phyloP scores from a whole-genome alignment of 176 grass and related monocot genomes.

The Tuctoria greenei region DNA sequence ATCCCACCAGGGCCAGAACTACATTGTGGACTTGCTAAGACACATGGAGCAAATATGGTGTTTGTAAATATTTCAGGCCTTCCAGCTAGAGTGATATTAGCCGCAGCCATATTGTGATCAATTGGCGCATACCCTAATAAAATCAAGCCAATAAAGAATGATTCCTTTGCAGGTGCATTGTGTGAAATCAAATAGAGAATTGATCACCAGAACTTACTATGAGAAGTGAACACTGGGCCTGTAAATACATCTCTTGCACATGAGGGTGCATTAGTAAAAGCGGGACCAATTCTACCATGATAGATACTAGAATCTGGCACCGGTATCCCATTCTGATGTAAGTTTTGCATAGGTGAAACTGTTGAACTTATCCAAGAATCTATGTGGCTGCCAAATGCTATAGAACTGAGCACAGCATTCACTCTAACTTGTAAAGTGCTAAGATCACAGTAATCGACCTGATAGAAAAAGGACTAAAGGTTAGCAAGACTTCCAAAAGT shows the following conservation, averaged over 20 bases:
- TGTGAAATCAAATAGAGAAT: slow-evolving; percentile 10
- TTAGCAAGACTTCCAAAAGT: slow-evolving; percentile 34
- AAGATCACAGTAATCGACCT: slow-evolving; percentile 44
- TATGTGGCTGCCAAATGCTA: background rate
- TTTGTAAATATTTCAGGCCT: slow-evolving; percentile 34
- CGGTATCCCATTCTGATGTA: slow-evolving; percentile 30
- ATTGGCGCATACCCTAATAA: slow-evolving; percentile 48
- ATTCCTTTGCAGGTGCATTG: slow-evolving; percentile 13
- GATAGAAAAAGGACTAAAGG: slow-evolving; percentile 10
- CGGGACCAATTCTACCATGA: slow-evolving; percentile 5
- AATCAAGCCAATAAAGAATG: slow-evolving; percentile 21
- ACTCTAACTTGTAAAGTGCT: slow-evolving; percentile 29
- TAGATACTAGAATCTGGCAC: slow-evolving; percentile 20
- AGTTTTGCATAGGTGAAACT: background rate
- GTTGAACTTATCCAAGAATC: slow-evolving; percentile 13
- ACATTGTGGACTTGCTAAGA: slow-evolving; percentile 29
- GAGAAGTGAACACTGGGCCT: slow-evolving; percentile 31
- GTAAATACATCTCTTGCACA: slow-evolving; percentile 13
- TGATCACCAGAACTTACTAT: slow-evolving; percentile 49
- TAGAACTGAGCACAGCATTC: slow-evolving; percentile 29
- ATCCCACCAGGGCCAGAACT: slow-evolving; percentile 14
- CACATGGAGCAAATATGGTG: slow-evolving; percentile 23
- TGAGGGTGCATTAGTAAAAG: slow-evolving; percentile 28
- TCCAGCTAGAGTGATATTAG: slow-evolving; percentile 27
- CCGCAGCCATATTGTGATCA: slow-evolving; percentile 29